Conservation (phyloP, 257 asterid species). For the Cordia subcordata region DNA sequence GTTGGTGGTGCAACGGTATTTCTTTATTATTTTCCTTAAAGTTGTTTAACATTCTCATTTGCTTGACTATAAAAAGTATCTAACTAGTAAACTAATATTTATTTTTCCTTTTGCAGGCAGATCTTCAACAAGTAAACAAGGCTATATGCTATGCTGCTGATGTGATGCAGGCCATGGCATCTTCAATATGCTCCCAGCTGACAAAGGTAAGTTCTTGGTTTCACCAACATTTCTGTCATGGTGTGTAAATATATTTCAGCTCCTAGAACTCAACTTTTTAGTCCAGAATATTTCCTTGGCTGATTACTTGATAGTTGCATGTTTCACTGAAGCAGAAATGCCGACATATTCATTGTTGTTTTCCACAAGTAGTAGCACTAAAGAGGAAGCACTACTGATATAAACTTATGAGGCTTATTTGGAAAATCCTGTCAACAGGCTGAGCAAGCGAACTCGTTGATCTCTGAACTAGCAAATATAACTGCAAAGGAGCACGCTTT, state of each 20-base stretch:
- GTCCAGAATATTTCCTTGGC: too few species aligned
- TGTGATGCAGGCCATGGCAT: constrained; percentile 76
- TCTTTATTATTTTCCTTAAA: not conserved
- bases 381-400: too few species aligned
- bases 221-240: not conserved
- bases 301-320: not conserved
- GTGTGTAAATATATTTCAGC: not conserved
- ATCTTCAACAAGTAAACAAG: constrained; percentile 51
- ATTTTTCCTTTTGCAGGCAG: constrained; percentile 48
- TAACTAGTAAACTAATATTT: not conserved
- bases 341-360: not conserved
- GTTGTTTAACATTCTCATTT: not conserved
- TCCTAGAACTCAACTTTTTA: too few species aligned
- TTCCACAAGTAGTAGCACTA: not conserved
- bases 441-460: constrained; percentile 47
- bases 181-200: constrained; percentile 55
- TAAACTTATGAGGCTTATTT: not conserved
- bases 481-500: constrained; percentile 42
- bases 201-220: constrained; percentile 40
- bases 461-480: constrained; percentile 49
- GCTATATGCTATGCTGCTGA: constrained; percentile 74
- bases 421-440: constrained; percentile 37
- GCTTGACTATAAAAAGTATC: not conserved
- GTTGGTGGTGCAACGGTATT: constrained; percentile 70
- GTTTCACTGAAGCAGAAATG: not conserved